Conservation (phyloP, 2,329 filamentous ascomycete species). For the Aureobasidium sp. region DNA sequence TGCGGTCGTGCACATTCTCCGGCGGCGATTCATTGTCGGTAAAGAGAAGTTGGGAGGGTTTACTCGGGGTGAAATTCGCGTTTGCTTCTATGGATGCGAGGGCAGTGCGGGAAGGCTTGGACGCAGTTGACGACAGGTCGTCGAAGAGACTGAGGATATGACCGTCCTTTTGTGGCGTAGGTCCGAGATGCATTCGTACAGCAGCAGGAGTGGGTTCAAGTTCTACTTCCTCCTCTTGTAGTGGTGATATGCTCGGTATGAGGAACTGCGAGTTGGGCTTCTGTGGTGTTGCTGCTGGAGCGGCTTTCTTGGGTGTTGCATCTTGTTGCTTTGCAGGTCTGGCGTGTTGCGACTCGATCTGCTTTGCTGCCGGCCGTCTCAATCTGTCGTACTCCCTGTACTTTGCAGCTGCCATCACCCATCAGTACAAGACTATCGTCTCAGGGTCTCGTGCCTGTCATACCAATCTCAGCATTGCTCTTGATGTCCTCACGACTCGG, state of each 20-base stretch:
- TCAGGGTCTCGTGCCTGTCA: slow-evolving; percentile 13
- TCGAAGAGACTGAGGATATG: slow-evolving; percentile 73
- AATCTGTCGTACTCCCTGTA: slow-evolving; percentile 70
- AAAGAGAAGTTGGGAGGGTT: slow-evolving; percentile 20
- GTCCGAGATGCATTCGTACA: slow-evolving; percentile 48
- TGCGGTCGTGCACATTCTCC: slow-evolving; percentile 28
- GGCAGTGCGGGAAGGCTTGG: slow-evolving; percentile 30
- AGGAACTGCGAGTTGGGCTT: slow-evolving; percentile 16
- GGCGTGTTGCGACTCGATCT: neutral
- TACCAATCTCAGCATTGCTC: slow-evolving; percentile 63
- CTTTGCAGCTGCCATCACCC: slow-evolving; percentile 51
- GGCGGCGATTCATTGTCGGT: slow-evolving; percentile 2
- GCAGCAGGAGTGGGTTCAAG: slow-evolving; percentile 29
- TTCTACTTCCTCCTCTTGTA: slow-evolving; percentile 28
- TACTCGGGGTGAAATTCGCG: slow-evolving; percentile 35
- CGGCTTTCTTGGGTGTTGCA: slow-evolving; percentile 7
- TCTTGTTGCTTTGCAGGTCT: slow-evolving; percentile 11
- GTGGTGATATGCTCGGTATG: neutral
- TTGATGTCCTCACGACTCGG: slow-evolving; percentile 71
- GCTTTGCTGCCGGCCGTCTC: slow-evolving; percentile 30
- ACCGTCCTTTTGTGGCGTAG: slow-evolving; percentile 74
- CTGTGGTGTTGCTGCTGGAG: slow-evolving; percentile 21
- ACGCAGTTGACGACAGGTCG: slow-evolving; percentile 50
- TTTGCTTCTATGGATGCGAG: slow-evolving; percentile 28
- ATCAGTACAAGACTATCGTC: neutral